Percentiles rank a stretch among this genome's conserved stretches.
Conservation (phyloP, 371 early-diverging fungal genomes). For the Mucor racemosus region DNA sequence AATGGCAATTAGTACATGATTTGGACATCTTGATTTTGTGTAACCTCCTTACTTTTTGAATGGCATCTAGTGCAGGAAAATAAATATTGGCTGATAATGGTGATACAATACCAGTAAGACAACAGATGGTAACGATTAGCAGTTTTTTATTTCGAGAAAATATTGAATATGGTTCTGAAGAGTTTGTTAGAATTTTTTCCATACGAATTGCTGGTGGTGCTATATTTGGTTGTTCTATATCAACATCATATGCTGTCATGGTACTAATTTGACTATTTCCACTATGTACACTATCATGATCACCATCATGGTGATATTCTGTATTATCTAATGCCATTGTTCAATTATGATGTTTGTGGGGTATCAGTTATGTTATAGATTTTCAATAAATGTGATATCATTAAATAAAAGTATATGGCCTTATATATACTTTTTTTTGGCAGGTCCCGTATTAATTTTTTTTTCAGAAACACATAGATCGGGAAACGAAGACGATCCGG, state of each 20-base stretch:
- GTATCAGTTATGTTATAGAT: not conserved
- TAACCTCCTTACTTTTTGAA: conserved; percentile 17
- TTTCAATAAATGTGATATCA: not conserved
- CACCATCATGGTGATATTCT: not conserved
- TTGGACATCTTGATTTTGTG: not conserved
- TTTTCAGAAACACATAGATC: not conserved
- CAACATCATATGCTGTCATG: conserved; percentile 1
- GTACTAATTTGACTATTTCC: not conserved
- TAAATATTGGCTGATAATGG: conserved; percentile 31
- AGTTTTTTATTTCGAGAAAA: not conserved
- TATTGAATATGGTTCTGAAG: not conserved
- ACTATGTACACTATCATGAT: not conserved
- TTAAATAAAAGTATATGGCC: not conserved
- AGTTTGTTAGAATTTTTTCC: not conserved
- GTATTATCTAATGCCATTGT: not conserved
- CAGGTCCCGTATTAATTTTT: conserved; percentile 1
- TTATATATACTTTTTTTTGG: not conserved
- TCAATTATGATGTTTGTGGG: not conserved
- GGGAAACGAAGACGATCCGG: conserved; percentile 6
- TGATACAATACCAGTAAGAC: conserved; percentile 21
- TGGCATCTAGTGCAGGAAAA: conserved; percentile 23
- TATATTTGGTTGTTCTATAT: not conserved
- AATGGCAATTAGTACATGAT: not conserved
- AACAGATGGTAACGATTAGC: conserved; percentile 7
- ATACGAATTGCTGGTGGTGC: not conserved